A percentile compares a stretch with the other conserved stretches of the same genome.
phyloP scores from a whole-genome alignment of 192 early-diverging fungal genomes.

The Irineochytrium annulatum region DNA sequence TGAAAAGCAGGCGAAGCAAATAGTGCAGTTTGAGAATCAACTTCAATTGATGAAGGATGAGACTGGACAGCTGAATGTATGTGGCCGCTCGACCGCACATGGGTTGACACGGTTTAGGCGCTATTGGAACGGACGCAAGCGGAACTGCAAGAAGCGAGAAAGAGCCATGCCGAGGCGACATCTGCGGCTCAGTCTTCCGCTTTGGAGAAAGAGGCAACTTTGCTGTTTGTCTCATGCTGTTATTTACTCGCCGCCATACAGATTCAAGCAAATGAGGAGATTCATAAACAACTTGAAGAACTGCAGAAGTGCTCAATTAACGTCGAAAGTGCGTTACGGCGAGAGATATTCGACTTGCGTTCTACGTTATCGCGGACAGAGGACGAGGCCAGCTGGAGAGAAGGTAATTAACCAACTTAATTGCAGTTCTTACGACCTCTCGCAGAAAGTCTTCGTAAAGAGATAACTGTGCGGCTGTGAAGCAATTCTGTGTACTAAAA shows the following conservation, averaged over 20 bases:
- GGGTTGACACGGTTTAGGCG: constrained; percentile 15
- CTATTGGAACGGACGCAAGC: constrained; percentile 21
- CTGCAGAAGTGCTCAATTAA: constrained; percentile 11
- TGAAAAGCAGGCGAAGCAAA: constrained; percentile 37
- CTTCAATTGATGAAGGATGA: constrained; percentile 8
- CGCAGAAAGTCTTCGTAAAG: constrained; percentile 33
- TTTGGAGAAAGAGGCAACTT: constrained; percentile 27
- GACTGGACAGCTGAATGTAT: constrained; percentile 9
- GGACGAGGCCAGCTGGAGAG: constrained; percentile 45
- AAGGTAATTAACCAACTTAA: constrained; percentile 19
- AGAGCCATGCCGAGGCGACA: constrained; percentile 18
- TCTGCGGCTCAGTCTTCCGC: constrained; percentile 35
- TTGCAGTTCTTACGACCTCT: constrained; percentile 16
- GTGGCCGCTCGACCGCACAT: not conserved
- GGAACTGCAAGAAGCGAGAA: constrained; percentile 30
- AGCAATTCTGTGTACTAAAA: too few relatives aligned
- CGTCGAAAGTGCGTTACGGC: constrained; percentile 21
- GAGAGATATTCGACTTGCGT: constrained; percentile 36
- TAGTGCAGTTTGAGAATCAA: constrained; percentile 32
- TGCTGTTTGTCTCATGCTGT: not conserved
- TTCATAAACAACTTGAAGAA: constrained; percentile 27
- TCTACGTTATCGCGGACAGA: constrained; percentile 24
- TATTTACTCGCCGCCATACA: not conserved
- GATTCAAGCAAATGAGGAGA: constrained; percentile 24
- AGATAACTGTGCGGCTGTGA: constrained; percentile 25